Evolutionary conservation across 208 protist genomes (phyloP), one percentile per base, ranked within the genome.

Genomic region (Trypanosoma melophagium): DNA sequence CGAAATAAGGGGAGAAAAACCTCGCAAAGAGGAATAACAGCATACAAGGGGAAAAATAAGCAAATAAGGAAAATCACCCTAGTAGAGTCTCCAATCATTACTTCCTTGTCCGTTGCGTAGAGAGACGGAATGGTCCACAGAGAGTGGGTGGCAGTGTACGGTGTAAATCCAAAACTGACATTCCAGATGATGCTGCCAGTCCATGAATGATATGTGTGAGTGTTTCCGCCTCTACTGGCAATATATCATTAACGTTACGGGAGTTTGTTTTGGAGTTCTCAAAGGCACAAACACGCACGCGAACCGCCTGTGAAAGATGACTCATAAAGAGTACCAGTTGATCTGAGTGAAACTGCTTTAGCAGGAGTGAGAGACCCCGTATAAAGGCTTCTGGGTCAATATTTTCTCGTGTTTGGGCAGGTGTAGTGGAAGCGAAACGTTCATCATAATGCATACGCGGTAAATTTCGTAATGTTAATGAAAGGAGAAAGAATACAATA

Each of bases 321-420:
- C 79, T 77, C 31, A 98, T 44, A 35, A 98, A 88, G 22, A 87
- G 68, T 44, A 91, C 68, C 0, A 74, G 89, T 41, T 95, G 76
- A 38, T 86, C 69, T 7, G 84, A 82, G 52, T 98, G 96, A 52
- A 98, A 97, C 68, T 98, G 97, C 65, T 94, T 95, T 4, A 99
- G 75, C 19, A 98, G 28, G 3, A 92, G 90, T 7, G 95, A 86
- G 9, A 97, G 66, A 28, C 97, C 97, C 19, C 93, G 79, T 44
- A 92, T 77, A 45, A 98, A 92, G 45, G 91, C 71, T 22, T 81
- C 85, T 22, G 89, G 84, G 71, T 99, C 97, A 5, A 94, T 70
- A 13, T 62, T 25, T 54, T 88, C 87, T 38, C 76, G 74, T 57
- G 81, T 73, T 13, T 78, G 61, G 0, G 77, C 56, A 10, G 81